phyloP scores from a whole-genome alignment of 23 red algal species.

The Agarophyton chilense region DNA sequence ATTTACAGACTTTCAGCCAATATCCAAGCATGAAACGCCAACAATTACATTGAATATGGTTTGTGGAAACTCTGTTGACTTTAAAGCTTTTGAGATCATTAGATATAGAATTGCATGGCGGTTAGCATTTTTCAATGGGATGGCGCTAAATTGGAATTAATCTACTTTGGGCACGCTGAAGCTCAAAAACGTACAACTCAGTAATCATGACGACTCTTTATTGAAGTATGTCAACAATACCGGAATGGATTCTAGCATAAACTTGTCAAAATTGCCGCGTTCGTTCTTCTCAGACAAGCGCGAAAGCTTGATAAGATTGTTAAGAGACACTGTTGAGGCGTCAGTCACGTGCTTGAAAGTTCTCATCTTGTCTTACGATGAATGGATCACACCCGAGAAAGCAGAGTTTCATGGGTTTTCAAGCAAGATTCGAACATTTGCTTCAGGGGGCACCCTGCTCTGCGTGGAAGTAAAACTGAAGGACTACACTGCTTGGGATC shows the following conservation, averaged over 20 bases:
- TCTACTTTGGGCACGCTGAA: neutral
- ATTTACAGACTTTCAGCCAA: neutral
- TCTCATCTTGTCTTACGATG: neutral
- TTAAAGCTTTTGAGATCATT: neutral
- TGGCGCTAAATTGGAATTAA: neutral
- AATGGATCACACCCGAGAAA: neutral
- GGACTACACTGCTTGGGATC: slow-evolving; percentile 2
- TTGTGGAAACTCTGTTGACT: neutral
- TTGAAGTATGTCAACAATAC: neutral
- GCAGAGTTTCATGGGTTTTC: neutral
- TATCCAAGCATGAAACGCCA: neutral
- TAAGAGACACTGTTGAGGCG: neutral
- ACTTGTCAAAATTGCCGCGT: neutral
- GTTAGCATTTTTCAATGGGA: neutral
- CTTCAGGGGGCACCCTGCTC: neutral
- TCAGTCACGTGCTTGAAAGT: neutral
- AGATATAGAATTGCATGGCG: neutral
- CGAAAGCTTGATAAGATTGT: neutral
- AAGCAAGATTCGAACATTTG: neutral
- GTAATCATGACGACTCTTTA: neutral
- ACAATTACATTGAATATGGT: neutral
- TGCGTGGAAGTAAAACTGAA: neutral
- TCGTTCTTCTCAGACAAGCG: neutral
- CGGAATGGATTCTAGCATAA: neutral
- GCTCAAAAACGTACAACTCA: neutral